Percentiles rank a stretch among this genome's conserved stretches.
Conservation (phyloP, 2,329 filamentous ascomycete species). For the Amauroascus niger region DNA sequence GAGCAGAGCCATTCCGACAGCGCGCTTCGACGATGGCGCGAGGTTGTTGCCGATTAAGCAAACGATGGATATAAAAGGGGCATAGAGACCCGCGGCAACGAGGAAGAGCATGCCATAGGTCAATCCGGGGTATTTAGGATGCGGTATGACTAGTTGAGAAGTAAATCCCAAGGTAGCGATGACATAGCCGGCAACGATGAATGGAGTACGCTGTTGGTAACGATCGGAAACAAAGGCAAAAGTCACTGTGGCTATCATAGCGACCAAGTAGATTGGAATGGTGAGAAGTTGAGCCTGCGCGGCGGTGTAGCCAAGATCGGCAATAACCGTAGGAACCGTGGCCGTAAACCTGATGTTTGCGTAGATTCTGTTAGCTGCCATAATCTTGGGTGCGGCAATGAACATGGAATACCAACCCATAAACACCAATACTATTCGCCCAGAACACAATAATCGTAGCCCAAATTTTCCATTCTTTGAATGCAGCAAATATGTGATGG, state of each 20-base stretch:
- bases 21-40: constrained; percentile 32
- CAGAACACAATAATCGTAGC: constrained; percentile 20
- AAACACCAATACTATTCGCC: constrained; percentile 20
- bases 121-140: constrained; percentile 13
- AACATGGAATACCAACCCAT: constrained; percentile 16
- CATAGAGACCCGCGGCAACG: constrained; percentile 14
- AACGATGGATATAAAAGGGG: constrained; percentile 15
- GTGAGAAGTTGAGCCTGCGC: constrained; percentile 34
- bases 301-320: constrained; percentile 31
- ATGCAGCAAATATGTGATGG: constrained; percentile 38
- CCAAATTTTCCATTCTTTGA: constrained; percentile 42
- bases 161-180: constrained; percentile 54
- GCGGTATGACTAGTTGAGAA: constrained; percentile 43
- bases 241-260: constrained; percentile 21
- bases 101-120: constrained; percentile 17
- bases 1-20: constrained; percentile 36
- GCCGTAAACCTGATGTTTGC: constrained; percentile 20
- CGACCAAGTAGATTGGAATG: constrained; percentile 25
- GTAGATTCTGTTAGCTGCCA: constrained; percentile 12
- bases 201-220: constrained; percentile 23
- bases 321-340: constrained; percentile 24
- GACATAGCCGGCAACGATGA: constrained; percentile 53
- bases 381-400: background rate
- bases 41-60: constrained; percentile 25
- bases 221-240: constrained; percentile 25